Base-by-base conservation (phyloP, 2,329 filamentous ascomycete species). In the Stylonectria norvegica region DNA sequence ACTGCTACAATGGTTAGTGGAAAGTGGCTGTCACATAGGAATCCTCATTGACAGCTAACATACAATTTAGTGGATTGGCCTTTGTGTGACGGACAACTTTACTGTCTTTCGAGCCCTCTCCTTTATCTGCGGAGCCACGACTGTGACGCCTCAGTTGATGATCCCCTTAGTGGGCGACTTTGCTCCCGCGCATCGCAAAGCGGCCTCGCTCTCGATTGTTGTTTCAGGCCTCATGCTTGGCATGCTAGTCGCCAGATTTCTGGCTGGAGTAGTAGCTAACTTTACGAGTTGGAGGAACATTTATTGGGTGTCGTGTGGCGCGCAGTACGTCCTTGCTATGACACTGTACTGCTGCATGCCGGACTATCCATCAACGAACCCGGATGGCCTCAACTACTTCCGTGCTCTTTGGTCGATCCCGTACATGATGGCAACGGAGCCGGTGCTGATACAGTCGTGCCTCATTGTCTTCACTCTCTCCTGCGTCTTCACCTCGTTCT, bases 131-230 rank as follows among this genome's bases (percentile, higher is more conserved):
- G 81, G 83, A n/a, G 65, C 85, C n/a, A 83, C 84, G 2, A 93
- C 86, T 0, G 86, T 91, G 2, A 91, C 87, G 3, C 87, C 86
- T 10, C 81, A 85, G 61, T 67, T 85, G 39, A 88, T 93, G 85
- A 79, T 93, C 12, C 87, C 87, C 0, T 70, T 93, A 0, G 85
- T 90, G 0, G 85, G 86, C 2, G 86, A 91, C 54, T 79, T 91
- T 14, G 86, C 87, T 0, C 85, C 86, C 0, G 71, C 78, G 0
- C 67, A 81, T 29, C 76, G 82, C 19, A 79, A 85, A 10, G 85
- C 85, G 1, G 77, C 80, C 18, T 79, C 83, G 10, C 71, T 91
- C 5, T 83, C 84, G 5, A 79, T 91, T 42, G 83, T 90, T 6
- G 81, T 86, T 2, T 87, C 83, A 0, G 87, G 86, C 2, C 68